Base-by-base conservation (phyloP, 768 basidiomycete genomes). In the Leccinum variicolor region DNA sequence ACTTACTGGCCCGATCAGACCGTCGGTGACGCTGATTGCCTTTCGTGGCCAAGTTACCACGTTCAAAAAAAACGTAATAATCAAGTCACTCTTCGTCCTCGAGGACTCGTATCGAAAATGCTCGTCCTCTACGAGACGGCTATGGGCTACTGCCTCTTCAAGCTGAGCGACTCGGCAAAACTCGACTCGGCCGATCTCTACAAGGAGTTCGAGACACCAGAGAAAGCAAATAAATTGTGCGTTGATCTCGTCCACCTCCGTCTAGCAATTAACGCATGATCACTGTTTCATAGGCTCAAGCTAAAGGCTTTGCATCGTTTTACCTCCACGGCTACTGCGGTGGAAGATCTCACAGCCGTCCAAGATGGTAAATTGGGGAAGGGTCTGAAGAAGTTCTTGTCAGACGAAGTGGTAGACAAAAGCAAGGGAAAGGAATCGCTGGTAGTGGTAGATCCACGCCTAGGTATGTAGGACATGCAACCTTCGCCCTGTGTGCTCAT, bases 61-160 rank as follows among this genome's bases (percentile, higher is more conserved):
- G 70, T 64, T 71, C 60, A 54, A 73, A 72, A 72, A 73, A 68
- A 57, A 56, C 61, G 50, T 28, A 3, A 29, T 45, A 21, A 41
- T 39, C 34, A 17, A 39, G 52, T 17, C 11, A 56, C 29, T 25
- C 25, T 47, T 45, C 56, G 47, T n/a, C 31, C 33, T 54, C 55
- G 45, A 56, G 46, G 17, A 19, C 51, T 34, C 26, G 29, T 52
- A 59, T 34, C 54, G 45, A 67, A 67, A 59, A 98, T 98, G 94
- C 84, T 98, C 75, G 95, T 98, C 47, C 81, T 99, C 62, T 94
- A 94, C 78, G 97, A 98, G 79, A 94, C 94, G 2, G 84, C 94
- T 41, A 84, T 96, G 75, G 94, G 96, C 75, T 98, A 94, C 81
- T 94, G 92, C 79, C 89, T 99, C 54, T 98, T 99, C 87, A 97